Conservation (phyloP, 192 early-diverging fungal genomes). For the Linnemannia schmuckeri region DNA sequence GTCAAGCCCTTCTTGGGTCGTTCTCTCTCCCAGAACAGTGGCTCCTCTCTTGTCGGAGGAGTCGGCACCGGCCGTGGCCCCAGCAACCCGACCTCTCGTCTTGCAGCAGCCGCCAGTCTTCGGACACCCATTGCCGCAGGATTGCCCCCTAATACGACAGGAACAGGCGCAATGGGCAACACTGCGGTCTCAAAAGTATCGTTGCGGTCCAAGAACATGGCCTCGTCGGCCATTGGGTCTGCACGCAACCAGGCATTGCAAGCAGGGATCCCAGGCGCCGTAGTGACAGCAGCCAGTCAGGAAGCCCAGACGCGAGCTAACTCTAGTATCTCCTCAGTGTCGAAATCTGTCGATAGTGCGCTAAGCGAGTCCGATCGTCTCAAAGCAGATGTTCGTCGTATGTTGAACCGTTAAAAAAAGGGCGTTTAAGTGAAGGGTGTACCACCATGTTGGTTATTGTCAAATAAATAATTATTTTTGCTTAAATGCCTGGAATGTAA, state of each 20-base stretch:
- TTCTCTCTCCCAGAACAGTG: not conserved
- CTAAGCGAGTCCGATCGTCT: constrained; percentile 42
- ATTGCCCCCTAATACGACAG: constrained; percentile 31
- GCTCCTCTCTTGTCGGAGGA: constrained; percentile 14
- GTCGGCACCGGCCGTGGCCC: constrained; percentile 31
- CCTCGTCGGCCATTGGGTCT: constrained; percentile 36
- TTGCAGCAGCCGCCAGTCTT: constrained; percentile 30
- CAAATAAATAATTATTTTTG: too few species aligned
- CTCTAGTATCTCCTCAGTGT: constrained; percentile 35
- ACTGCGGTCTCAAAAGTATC: constrained; percentile 41
- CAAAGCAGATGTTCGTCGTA: constrained; percentile 47
- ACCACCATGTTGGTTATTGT: too few species aligned
- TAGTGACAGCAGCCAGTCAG: constrained; percentile 34
- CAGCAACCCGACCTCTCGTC: constrained; percentile 23
- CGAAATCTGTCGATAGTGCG: constrained; percentile 37
- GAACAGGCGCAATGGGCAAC: constrained; percentile 42
- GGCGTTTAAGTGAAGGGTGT: too few species aligned
- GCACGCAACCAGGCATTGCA: constrained; percentile 42
- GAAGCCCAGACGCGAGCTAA: constrained; percentile 44
- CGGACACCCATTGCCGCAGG: constrained; percentile 54
- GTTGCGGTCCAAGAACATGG: constrained; percentile 41
- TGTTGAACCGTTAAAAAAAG: constrained; percentile 37
- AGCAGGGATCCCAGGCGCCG: constrained; percentile 22
- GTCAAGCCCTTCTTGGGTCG: constrained; percentile 46
- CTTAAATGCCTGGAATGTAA: too few species aligned